Evolutionary conservation across 2,329 filamentous ascomycete species (phyloP), one percentile per base, ranked within the genome.

Genomic region (Ophiostoma triangulosporum): DNA sequence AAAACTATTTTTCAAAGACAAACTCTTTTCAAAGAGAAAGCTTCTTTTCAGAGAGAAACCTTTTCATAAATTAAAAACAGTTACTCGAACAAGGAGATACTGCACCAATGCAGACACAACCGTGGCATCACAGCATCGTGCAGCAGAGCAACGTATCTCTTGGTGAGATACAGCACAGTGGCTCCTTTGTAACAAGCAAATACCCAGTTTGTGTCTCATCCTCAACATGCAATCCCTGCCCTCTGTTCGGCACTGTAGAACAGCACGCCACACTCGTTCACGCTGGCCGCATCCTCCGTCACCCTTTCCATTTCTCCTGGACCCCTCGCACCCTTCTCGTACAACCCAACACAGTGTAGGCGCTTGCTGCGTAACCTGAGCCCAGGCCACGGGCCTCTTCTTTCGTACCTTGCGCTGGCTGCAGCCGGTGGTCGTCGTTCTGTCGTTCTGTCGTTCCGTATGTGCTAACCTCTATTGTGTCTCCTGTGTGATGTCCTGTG

Each of bases 281-380:
- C 36, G 36, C 36, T 24, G 36, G 24, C 9, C 36, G 36, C 24
- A 45, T 45, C 26, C 26, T 24, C 20, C 22, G 20, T 43, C 11
- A 14, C 24, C 11, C 26, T 17, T 27, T n/a, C 43, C 26, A 17
- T 29, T 17, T 46, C 24, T 27, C 24, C 6, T 22, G 4, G 9
- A 15, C 31, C 8, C 31, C 51, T 48, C 17, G 36, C n/a, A 12
- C 43, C 26, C 11, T 20, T 22, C 24, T 24, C 29, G 51, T 36
- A 22, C 15, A 26, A 46, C 32, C n/a, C 48, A 15, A 24, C 26
- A 32, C 12, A 40, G 20, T 27, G 40, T 24, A 33, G 43, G 38
- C 45, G 35, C 31, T 45, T 52, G 49, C 43, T 55, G 45, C 35
- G 36, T 50, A 27, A 55, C 53, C 15, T 38, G 49, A 45, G 50